Evolutionary conservation across 108 stramenopile species (phyloP).

Genomic region (Nannochloropsis gaditana): DNA sequence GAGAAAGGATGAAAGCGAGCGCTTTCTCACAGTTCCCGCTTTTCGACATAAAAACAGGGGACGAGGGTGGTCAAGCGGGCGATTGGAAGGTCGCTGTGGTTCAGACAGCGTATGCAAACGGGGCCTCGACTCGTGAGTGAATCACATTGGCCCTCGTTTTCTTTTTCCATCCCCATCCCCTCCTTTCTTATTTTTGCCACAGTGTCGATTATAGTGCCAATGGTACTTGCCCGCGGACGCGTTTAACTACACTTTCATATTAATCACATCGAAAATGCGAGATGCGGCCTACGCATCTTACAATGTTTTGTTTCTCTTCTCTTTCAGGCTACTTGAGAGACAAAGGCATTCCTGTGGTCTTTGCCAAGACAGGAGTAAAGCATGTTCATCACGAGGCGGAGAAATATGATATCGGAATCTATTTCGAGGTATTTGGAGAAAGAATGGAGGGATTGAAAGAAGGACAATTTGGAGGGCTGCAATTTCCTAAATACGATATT

Average conservation of each 20-base stretch:
- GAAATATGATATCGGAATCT: slow-evolving; percentile 91
- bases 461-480: neutral
- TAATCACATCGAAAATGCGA: no score
- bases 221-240: no score
- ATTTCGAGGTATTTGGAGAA: slow-evolving; percentile 75
- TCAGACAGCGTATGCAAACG: slow-evolving; percentile 99
- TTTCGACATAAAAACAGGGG: neutral
- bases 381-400: slow-evolving; percentile 86
- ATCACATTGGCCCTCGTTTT: slow-evolving; percentile 24
- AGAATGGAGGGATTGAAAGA: neutral
- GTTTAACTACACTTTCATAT: no score
- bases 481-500: neutral
- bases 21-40: neutral
- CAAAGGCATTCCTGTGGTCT: slow-evolving; percentile 38
- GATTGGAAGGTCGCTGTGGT: slow-evolving; percentile 78
- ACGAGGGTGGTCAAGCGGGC: neutral
- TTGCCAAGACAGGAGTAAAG: slow-evolving; percentile 96
- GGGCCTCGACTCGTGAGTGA: slow-evolving; percentile 76
- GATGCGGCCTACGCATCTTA: no score
- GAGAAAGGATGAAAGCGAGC: neutral
- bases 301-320: neutral
- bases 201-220: neutral
- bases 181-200: neutral
- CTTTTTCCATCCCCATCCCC: neutral
- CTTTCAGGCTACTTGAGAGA: neutral